Base-by-base conservation (phyloP, 2,329 filamentous ascomycete species). In the Fusarium sp. region DNA sequence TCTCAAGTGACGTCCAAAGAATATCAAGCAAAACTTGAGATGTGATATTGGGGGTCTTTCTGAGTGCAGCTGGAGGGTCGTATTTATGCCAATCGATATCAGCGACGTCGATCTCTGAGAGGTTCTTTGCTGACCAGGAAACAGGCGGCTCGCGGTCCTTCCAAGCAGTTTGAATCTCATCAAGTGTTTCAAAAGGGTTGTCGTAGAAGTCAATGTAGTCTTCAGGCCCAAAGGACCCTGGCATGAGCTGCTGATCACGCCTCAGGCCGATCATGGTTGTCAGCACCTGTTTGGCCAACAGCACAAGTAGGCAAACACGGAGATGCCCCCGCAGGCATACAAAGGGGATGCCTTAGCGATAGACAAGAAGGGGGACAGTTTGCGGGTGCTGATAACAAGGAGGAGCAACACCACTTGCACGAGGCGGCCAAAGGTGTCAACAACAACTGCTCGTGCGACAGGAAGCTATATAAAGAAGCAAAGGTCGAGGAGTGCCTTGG, bases 11-110 rank as follows among this genome's bases (percentile, higher is more conserved):
- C 2, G 82, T 76, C 16, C 79, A 73, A 11, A 89, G 74, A 18
- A 90, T 74, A 8, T 84, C 80, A 5, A 80, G 72, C 2, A 89
- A 79, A 9, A 85, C 78, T 5, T 85, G 81, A 3, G 85, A 84
- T 0, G 82, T 82, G 62, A 82, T 74, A 40, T 84, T 82, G 18
- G 83, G 81, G 1, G 81, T 75, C 33, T 84, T 80, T 6, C 67
- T 79, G 8, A 90, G 77, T 1, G 82, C 84, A 13, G 77, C 73
- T 0, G 88, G 88, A 5, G 87, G 86, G 4, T 84, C 82, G 70
- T 87, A 88, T 60, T 82, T 79, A 40, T 80, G 83, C 86, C 88
- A 89, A 74, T 87, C 84, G 36, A 84, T 79, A 4, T 80, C 71
- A 5, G 72, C 65, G 52, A 79, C 69, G 18, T 81, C 78, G 27